Evolutionary conservation across 768 basidiomycete genomes (phyloP), one percentile per base, ranked within the genome.

Genomic region (Agrocybe pediades): DNA sequence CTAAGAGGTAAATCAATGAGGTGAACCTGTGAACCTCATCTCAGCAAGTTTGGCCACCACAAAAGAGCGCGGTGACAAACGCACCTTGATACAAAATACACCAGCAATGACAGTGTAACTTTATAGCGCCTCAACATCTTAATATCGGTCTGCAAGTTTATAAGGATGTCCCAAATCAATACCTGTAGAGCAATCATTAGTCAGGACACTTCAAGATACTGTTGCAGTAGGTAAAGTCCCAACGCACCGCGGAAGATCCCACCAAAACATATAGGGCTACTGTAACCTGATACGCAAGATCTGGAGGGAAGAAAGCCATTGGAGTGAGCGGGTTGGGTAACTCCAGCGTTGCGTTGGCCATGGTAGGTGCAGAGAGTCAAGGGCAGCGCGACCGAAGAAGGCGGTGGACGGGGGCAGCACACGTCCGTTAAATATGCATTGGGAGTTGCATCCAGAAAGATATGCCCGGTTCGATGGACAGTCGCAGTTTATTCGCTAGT

Each of bases 101-200:
- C 52, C 11, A 58, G 4, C 2, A 48, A 54, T 6, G 52, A 48
- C 7, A 58, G 33, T 16, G 24, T 36, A 9, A 58, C 15, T 16
- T 30, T 42, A 40, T 36, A 25, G 20, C 23, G 49, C 48, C 46
- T 46, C 4, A 58, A 9, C 15, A 58, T n/a, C 17, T 41, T 50
- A 36, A 41, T 54, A 19, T 58, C 57, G 9, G 4, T 23, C 2
- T 16, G 25, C 20, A 54, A 15, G 24, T 53, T 59, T 9, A 42
- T 47, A n/a, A 59, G 20, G 9, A 59, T 27, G 30, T 59, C 57
- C 57, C 57, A 59, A 2, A 59, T 17, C 6, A 55, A 26, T 2
- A 55, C 54, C 57, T 59, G 26, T 8, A 17, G 29, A 6, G 23
- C 57, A 62, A 36, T 57, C n/a, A 36, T 13, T 3, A 36, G 11